These are phyloP conservation scores for Papiliotrema nemorosa DNA, from an alignment of 1,284 basidiomycete genomes.

Conservation along the genomic window DNA sequence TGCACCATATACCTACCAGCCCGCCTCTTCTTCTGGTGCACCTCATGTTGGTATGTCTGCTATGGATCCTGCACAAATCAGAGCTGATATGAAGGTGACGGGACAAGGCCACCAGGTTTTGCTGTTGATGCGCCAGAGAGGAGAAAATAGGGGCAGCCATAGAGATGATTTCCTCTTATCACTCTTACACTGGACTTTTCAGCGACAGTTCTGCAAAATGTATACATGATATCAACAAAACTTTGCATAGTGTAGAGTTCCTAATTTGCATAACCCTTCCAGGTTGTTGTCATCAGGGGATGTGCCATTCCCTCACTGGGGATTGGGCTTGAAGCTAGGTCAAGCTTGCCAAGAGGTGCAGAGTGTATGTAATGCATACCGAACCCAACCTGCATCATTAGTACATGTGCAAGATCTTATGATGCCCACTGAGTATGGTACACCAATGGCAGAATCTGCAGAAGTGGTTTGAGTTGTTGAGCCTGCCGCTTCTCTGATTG, in stretches of 20 bases:
- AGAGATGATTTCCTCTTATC: too few relatives aligned
- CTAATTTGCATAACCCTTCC: constrained; percentile 23
- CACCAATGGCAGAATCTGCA: constrained; percentile 2
- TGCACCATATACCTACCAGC: neutral
- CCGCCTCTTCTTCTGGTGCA: neutral
- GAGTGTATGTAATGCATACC: constrained; percentile 39
- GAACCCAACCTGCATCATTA: constrained; percentile 21
- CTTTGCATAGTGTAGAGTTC: too few relatives aligned
- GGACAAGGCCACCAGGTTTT: neutral
- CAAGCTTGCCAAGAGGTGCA: constrained; percentile 13
- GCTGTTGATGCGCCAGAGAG: neutral
- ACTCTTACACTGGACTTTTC: too few relatives aligned
- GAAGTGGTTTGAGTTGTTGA: constrained; percentile 6
- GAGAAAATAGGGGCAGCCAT: neutral
- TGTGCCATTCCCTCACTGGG: constrained; percentile 33
- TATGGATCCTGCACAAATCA: too few relatives aligned
- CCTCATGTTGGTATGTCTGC: neutral
- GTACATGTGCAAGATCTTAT: neutral
- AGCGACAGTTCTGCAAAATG: too few relatives aligned
- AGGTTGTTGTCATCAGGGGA: constrained; percentile 32
- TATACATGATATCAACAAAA: too few relatives aligned
- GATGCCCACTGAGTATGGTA: constrained; percentile 6
- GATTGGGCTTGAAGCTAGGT: constrained; percentile 13
- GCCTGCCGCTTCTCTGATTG: constrained; percentile 11
- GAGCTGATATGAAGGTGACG: neutral